Evolutionary conservation across 306 rosid genomes (phyloP).

Genomic region (Medicago lupulina): DNA sequence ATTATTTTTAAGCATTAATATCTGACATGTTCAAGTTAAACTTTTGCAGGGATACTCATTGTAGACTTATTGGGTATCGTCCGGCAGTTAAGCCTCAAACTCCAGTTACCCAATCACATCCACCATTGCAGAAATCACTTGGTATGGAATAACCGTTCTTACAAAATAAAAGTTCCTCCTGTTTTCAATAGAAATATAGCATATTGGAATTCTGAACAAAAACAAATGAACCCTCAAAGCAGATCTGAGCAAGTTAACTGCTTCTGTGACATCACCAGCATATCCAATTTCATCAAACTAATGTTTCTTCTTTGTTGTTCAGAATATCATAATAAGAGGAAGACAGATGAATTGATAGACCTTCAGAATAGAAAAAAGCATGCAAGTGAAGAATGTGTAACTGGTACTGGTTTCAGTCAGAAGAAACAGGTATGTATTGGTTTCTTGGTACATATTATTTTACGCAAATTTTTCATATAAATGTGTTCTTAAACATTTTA

Average conservation of each 20-base stretch:
- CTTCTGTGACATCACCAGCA: constrained; percentile 20
- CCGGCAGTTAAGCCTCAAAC: constrained; percentile 42
- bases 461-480: background rate
- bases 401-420: constrained; percentile 40
- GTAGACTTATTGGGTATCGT: constrained; percentile 74
- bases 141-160: background rate
- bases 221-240: constrained; percentile 37
- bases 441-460: constrained; percentile 36
- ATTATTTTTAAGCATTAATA: constrained; percentile 23
- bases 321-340: constrained; percentile 69
- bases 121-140: constrained; percentile 11
- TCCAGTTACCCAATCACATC: constrained; percentile 10
- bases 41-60: constrained; percentile 75
- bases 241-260: constrained; percentile 55
- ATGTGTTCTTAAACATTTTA: background rate
- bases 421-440: constrained; percentile 56
- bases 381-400: constrained; percentile 41
- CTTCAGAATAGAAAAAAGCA: constrained; percentile 49
- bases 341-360: constrained; percentile 48
- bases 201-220: constrained; percentile 41
- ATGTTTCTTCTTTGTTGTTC: constrained; percentile 38
- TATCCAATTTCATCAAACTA: constrained; percentile 30
- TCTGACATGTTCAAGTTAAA: constrained; percentile 41
- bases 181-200: constrained; percentile 37
- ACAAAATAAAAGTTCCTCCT: constrained; percentile 7